Base-by-base conservation (phyloP, 2,329 filamentous ascomycete species). In the Sclerotinia glacialis region DNA sequence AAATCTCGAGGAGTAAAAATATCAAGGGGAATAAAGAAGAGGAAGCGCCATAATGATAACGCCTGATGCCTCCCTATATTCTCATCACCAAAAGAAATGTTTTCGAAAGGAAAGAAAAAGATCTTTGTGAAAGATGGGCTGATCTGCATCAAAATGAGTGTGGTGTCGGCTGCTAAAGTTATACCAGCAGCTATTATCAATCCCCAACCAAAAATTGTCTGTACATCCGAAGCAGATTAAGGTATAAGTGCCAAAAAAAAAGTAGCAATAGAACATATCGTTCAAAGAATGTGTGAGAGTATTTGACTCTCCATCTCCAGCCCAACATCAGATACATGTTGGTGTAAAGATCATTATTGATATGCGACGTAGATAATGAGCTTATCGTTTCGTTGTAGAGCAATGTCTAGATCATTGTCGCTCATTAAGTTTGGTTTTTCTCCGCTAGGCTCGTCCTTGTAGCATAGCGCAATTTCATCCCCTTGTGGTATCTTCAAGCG, bases 351-450 rank as follows among this genome's bases (percentile, higher is more conserved):
- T 34, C 53, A 66, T 74, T 67, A 74, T 60, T 70, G 70, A 46
- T 74, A 72, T 28, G 88, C 85, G 42, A 91, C 89, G 71, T 87
- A 91, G 34, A 97, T 81, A 64, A 93, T 87, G 70, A 98, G 82
- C 80, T 97, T 97, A 71, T 93, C 89, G 78, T 96, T 96, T 73
- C 92, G 83, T 73, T 90, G 85, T 70, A 97, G 81, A 3, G 94
- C 94, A 71, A 86, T 83, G 70, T 93, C 89, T 63, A 98, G 80
- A 76, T 97, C 93, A 69, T 89, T 85, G 76, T 97, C 88, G 78
- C 86, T 93, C 75, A 91, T 82, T 70, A 98, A 81, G 47, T 86
- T 87, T 52, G 89, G 87, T 77, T 89, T 91, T 70, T 90, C 86
- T 34, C 89, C 89, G 5, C 71, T 76, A 16, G 68, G 49, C 77